Conservation (phyloP, 1,284 basidiomycete species). For the Amylostereum areolatum region DNA sequence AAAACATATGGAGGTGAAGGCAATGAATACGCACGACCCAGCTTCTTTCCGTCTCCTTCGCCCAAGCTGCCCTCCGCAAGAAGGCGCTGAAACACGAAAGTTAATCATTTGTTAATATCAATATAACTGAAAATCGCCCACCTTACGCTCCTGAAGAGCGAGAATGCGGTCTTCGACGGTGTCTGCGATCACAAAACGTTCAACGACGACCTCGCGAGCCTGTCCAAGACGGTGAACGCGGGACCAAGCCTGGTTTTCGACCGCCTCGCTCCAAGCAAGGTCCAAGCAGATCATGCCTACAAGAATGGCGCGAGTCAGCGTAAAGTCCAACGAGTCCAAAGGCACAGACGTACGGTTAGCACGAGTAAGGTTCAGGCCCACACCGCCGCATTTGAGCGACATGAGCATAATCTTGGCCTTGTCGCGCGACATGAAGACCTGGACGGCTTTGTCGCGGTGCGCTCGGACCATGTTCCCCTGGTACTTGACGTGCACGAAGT, state of each 20-base stretch:
- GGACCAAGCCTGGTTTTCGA: slow-evolving; percentile 50
- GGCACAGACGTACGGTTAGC: slow-evolving; percentile 40
- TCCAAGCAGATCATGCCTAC: slow-evolving; percentile 51
- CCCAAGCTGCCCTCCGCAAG: slow-evolving; percentile 57
- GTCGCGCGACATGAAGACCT: slow-evolving; percentile 49
- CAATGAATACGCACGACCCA: slow-evolving; percentile 39
- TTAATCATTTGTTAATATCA: not conserved
- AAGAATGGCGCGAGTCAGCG: not conserved
- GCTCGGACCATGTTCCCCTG: slow-evolving; percentile 52
- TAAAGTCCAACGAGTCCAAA: slow-evolving; percentile 6
- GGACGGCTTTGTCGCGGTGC: slow-evolving; percentile 45
- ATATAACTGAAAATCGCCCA: slow-evolving; percentile 14
- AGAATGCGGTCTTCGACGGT: slow-evolving; percentile 60
- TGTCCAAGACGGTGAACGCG: slow-evolving; percentile 50
- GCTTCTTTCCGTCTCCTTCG: slow-evolving; percentile 51
- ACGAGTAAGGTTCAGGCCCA: slow-evolving; percentile 52
- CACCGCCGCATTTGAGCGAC: slow-evolving; percentile 57
- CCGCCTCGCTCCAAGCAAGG: slow-evolving; percentile 54
- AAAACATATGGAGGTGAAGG: not conserved
- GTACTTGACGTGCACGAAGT: slow-evolving; percentile 50
- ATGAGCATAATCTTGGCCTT: slow-evolving; percentile 51
- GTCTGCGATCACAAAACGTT: slow-evolving; percentile 50
- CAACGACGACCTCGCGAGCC: slow-evolving; percentile 44
- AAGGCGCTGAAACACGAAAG: slow-evolving; percentile 22
- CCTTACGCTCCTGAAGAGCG: slow-evolving; percentile 51